Conservation (phyloP, 2,329 filamentous ascomycete genomes). For the Onygenales sp. region DNA sequence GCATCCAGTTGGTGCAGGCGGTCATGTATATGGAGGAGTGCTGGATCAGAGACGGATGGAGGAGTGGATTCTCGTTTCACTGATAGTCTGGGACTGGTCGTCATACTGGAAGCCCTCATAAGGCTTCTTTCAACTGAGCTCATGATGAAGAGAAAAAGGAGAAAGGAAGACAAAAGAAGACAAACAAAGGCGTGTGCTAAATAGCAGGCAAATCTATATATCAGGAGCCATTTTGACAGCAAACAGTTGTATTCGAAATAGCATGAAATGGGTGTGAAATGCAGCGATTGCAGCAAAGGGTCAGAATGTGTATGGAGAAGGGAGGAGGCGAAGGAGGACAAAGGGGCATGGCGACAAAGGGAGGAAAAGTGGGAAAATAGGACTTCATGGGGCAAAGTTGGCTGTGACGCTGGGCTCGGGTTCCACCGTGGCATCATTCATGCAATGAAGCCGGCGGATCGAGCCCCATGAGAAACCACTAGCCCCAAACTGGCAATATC, state of each 20-base stretch:
- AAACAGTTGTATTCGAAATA: neutral
- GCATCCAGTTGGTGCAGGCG: constrained; percentile 30
- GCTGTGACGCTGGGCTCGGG: neutral
- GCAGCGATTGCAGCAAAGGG: neutral
- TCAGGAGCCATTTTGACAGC: constrained; percentile 1
- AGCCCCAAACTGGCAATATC: neutral
- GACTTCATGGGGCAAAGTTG: neutral
- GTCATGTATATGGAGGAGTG: constrained; percentile 28
- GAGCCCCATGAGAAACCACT: neutral
- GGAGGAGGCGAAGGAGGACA: neutral
- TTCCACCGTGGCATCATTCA: too few species aligned
- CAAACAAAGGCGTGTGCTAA: neutral
- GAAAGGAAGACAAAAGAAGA: neutral
- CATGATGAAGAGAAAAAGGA: constrained; percentile 19
- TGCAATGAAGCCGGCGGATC: neutral
- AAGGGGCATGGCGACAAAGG: neutral
- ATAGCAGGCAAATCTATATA: neutral
- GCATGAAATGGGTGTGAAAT: neutral
- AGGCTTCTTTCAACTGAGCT: constrained; percentile 25
- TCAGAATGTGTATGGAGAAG: neutral
- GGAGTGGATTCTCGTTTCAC: constrained; percentile 26
- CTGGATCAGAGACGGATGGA: constrained; percentile 23
- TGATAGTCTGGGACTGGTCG: constrained; percentile 27
- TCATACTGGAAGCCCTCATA: constrained; percentile 29
- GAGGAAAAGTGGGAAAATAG: neutral